Evolutionary conservation across 2,329 filamentous ascomycete genomes (phyloP).

Genomic region (Fusarium odoratissimum): DNA sequence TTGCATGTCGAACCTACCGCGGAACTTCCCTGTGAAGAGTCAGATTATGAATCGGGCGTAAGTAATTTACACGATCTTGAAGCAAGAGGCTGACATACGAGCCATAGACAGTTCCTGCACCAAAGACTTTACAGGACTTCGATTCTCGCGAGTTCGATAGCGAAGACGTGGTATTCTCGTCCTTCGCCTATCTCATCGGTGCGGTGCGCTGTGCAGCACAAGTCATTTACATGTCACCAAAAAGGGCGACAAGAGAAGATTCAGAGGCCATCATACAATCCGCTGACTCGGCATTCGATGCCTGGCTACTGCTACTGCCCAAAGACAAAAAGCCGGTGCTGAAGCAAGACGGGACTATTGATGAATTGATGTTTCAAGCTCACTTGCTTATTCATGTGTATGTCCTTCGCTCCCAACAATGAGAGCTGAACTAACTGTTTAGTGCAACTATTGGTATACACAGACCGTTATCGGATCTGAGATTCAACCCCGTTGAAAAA

Average conservation of each 20-base stretch:
- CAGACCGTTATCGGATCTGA: conserved; percentile 26
- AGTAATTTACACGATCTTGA: background rate
- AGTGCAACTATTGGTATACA: conserved; percentile 35
- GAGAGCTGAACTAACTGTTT: background rate
- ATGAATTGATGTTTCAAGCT: conserved; percentile 37
- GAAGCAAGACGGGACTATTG: conserved; percentile 8
- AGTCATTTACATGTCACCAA: conserved; percentile 16
- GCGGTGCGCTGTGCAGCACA: conserved; percentile 15
- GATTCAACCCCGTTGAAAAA: conserved; percentile 24
- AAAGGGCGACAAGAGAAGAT: conserved; percentile 9
- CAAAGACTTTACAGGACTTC: conserved; percentile 19
- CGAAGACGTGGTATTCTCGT: conserved; percentile 14
- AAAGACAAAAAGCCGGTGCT: conserved; percentile 12
- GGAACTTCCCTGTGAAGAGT: conserved; percentile 73
- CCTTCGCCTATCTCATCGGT: conserved; percentile 32
- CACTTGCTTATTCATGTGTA: conserved; percentile 34
- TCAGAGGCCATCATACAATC: conserved; percentile 23
- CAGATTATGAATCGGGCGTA: conserved; percentile 60
- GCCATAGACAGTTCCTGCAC: conserved; percentile 1
- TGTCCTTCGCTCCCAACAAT: rapidly evolving
- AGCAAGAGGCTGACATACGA: background rate
- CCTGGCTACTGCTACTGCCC: conserved; percentile 22
- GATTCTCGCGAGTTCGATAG: conserved; percentile 31
- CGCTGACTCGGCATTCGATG: conserved; percentile 28
- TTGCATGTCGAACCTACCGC: conserved; percentile 63